These are phyloP conservation scores for Cryphonectria naterciae DNA, from an alignment of 2,329 filamentous ascomycete species.

Conservation along the genomic window DNA sequence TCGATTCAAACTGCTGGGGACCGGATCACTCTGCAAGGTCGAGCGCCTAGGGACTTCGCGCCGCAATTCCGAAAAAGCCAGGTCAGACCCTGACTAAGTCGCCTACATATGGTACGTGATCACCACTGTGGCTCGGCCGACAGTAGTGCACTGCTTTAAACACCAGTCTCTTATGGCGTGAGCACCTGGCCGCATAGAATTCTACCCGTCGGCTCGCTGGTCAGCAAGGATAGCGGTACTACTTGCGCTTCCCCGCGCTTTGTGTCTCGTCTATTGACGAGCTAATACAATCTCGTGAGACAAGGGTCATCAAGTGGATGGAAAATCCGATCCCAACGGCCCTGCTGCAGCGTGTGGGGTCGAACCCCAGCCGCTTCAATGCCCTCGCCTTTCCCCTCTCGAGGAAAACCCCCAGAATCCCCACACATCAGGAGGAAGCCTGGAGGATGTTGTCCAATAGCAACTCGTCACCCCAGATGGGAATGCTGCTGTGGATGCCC, in stretches of 20 bases:
- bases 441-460: constrained; percentile 6
- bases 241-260: constrained; percentile 16
- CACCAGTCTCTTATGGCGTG: constrained; percentile 10
- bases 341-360: constrained; percentile 17
- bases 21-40: neutral
- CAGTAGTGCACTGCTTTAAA: neutral
- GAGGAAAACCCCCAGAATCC: neutral
- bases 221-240: neutral
- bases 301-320: constrained; percentile 25
- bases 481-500: neutral
- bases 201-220: constrained; percentile 20
- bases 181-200: neutral
- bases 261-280: constrained; percentile 15
- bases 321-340: constrained; percentile 23
- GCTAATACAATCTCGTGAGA: constrained; percentile 12
- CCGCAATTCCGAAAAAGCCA: constrained; percentile 17
- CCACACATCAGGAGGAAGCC: constrained; percentile 14
- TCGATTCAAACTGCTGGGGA: neutral
- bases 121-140: neutral
- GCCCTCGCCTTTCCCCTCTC: neutral
- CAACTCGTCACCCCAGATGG: constrained; percentile 6
- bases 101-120: neutral
- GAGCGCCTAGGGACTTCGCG: constrained; percentile 14
- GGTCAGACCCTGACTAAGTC: neutral
- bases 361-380: neutral